A percentile compares a stretch with the other conserved stretches of the same genome.
phyloP scores from a whole-genome alignment of 2,329 filamentous ascomycete genomes.

The Ophiosphaerella korrae region DNA sequence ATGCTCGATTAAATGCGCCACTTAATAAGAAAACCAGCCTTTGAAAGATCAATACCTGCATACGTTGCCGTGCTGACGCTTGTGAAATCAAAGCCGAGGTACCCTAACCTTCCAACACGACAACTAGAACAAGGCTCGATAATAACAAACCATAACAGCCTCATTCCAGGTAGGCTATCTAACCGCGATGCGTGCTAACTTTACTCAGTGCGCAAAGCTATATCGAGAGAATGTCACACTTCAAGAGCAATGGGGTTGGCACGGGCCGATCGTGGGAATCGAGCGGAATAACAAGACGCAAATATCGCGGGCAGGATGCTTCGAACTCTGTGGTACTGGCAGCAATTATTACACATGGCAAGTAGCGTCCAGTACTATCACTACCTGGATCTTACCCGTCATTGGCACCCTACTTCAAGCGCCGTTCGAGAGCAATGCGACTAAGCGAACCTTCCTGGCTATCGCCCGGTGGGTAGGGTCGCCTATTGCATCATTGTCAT shows the following conservation, averaged over 20 bases:
- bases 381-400: conserved; percentile 49
- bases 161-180: neutral
- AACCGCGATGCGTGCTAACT: conserved; percentile 13
- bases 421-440: conserved; percentile 49
- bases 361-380: conserved; percentile 41
- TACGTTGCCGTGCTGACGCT: too few relatives aligned
- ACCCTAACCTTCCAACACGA: too few relatives aligned
- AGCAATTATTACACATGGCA: conserved; percentile 42
- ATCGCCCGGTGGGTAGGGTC: conserved; percentile 46
- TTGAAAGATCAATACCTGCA: too few relatives aligned
- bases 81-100: too few relatives aligned
- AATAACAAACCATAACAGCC: neutral
- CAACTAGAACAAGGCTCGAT: neutral
- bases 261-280: conserved; percentile 21
- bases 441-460: conserved; percentile 43
- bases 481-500: conserved; percentile 45
- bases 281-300: conserved; percentile 21
- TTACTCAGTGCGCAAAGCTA: neutral
- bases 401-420: conserved; percentile 48
- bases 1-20: too few relatives aligned
- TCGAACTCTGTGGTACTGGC: conserved; percentile 40
- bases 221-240: conserved; percentile 8
- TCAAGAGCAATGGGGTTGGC: conserved; percentile 22
- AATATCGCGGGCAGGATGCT: conserved; percentile 41
- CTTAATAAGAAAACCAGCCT: too few relatives aligned